phyloP scores from a whole-genome alignment of 2,329 filamentous ascomycete species.

The Stachybotrys chartarum region DNA sequence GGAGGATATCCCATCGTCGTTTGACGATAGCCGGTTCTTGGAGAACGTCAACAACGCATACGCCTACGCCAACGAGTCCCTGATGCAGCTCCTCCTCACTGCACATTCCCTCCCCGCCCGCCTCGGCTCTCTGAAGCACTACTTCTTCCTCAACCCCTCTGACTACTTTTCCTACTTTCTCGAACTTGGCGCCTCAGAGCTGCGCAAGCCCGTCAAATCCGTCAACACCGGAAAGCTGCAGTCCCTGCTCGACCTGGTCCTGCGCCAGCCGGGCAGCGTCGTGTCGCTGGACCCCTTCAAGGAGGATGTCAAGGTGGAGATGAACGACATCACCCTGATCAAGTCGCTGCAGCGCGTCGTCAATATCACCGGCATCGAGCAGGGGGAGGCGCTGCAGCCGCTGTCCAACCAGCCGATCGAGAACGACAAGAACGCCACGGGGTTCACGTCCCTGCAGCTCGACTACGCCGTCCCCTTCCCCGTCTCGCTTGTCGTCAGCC shows the following conservation, averaged over 20 bases:
- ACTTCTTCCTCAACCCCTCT: slow-evolving; percentile 96
- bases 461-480: slow-evolving; percentile 95
- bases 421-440: slow-evolving; percentile 78
- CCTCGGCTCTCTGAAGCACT: slow-evolving; percentile 89
- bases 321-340: slow-evolving; percentile 90
- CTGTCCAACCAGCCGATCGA: slow-evolving; percentile 62
- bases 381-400: slow-evolving; percentile 74
- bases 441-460: slow-evolving; percentile 87
- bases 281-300: slow-evolving; percentile 95
- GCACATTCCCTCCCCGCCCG: slow-evolving; percentile 85
- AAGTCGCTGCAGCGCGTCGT: slow-evolving; percentile 95
- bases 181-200: slow-evolving; percentile 80
- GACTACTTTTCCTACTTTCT: slow-evolving; percentile 99
- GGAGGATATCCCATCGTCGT: slow-evolving; percentile 80
- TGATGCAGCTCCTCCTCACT: slow-evolving; percentile 84
- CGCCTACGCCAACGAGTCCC: slow-evolving; percentile 87
- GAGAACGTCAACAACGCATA: slow-evolving; percentile 96
- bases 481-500: slow-evolving; percentile 87
- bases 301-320: slow-evolving; percentile 94
- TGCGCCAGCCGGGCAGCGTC: slow-evolving; percentile 92
- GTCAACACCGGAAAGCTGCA: slow-evolving; percentile 94
- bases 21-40: slow-evolving; percentile 85
- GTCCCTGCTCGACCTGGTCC: slow-evolving; percentile 87
- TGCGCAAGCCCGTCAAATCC: slow-evolving; percentile 79
- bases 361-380: slow-evolving; percentile 91